A percentile compares a stretch with the other conserved stretches of the same genome.
phyloP scores from a whole-genome alignment of 306 rosid genomes.

The Coriaria nepalensis region DNA sequence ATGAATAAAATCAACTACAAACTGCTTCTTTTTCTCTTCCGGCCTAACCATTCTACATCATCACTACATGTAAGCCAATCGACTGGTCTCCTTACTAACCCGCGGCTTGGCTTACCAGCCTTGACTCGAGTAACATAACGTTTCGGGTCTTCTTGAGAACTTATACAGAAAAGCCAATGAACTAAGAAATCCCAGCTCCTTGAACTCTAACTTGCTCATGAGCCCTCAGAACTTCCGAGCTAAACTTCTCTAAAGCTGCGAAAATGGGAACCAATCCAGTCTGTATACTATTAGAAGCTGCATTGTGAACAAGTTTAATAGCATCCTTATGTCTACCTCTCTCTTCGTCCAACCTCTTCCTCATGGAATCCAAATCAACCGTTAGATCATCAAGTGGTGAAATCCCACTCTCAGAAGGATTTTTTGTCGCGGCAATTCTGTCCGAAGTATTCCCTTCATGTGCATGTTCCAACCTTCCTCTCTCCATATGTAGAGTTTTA shows the following conservation, averaged over 20 bases:
- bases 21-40: too few relatives aligned
- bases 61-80: too few relatives aligned
- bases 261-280: conserved; percentile 85
- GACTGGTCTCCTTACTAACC: too few relatives aligned
- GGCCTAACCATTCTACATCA: too few relatives aligned
- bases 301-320: conserved; percentile 46
- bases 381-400: conserved; percentile 77
- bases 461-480: conserved; percentile 31
- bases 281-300: conserved; percentile 69
- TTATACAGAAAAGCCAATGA: background rate
- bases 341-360: conserved; percentile 60
- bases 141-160: background rate
- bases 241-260: conserved; percentile 65
- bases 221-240: conserved; percentile 68
- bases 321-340: conserved; percentile 70
- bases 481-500: conserved; percentile 43
- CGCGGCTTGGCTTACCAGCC: conserved; percentile 2
- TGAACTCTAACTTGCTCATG: conserved; percentile 74
- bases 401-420: conserved; percentile 54
- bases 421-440: conserved; percentile 33
- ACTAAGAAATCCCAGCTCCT: conserved; percentile 16
- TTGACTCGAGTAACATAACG: background rate
- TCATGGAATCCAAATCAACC: conserved; percentile 82
- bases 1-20: too few relatives aligned
- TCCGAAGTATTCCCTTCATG: conserved; percentile 27